These are phyloP conservation scores for Dimocarpus longan DNA, from an alignment of 345 rosid species.

Conservation along the genomic window DNA sequence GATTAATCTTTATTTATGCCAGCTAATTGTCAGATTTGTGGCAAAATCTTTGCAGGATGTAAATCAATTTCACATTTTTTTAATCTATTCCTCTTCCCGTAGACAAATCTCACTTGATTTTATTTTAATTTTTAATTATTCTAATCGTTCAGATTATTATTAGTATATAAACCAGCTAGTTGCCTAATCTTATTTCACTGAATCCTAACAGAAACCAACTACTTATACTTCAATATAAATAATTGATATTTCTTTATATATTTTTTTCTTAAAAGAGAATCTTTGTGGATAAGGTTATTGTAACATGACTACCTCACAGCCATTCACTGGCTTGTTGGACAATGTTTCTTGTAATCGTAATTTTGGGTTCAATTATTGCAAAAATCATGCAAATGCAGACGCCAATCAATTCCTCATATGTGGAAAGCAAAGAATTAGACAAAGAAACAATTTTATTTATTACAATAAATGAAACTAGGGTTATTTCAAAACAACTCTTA, in stretches of 20 bases:
- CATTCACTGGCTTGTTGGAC: constrained; percentile 12
- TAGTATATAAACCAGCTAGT: background rate
- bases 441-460: no score
- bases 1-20: background rate
- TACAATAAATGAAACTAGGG: no score
- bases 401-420: background rate
- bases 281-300: constrained; percentile 32
- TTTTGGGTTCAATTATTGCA: background rate
- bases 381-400: background rate
- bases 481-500: no score
- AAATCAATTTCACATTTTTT: background rate
- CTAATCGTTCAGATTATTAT: background rate
- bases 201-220: background rate
- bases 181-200: background rate
- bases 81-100: background rate
- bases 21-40: constrained; percentile 12
- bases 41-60: constrained; percentile 10
- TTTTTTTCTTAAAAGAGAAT: background rate
- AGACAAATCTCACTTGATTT: background rate
- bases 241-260: background rate
- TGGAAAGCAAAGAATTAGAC: no score
- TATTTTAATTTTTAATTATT: no score
- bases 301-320: background rate
- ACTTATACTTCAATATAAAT: background rate
- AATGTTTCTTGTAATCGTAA: background rate